Evolutionary conservation across 1,284 basidiomycete species (phyloP).

Genomic region (Porodaedalea pini): DNA sequence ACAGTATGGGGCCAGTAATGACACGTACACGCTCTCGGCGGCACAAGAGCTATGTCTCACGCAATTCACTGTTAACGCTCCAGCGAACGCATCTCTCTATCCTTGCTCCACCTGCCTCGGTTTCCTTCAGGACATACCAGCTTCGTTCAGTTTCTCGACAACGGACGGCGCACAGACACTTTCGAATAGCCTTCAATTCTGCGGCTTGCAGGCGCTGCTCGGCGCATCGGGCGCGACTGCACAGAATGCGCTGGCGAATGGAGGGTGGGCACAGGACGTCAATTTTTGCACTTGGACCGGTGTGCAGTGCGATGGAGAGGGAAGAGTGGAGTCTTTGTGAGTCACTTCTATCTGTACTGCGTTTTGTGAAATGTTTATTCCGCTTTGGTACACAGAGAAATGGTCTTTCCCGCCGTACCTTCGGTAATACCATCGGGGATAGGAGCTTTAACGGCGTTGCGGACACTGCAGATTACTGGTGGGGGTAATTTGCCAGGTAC

Average conservation of each 20-base stretch:
- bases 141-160: conserved; percentile 33
- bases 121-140: conserved; percentile 38
- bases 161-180: conserved; percentile 33
- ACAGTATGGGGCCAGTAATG: conserved; percentile 14
- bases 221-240: conserved; percentile 40
- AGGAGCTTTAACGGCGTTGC: conserved; percentile 39
- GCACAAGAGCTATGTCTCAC: conserved; percentile 44
- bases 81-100: conserved; percentile 40
- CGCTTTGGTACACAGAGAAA: conserved; percentile 31
- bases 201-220: conserved; percentile 47
- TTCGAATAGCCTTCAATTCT: conserved; percentile 44
- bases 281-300: conserved; percentile 49
- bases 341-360: conserved; percentile 24
- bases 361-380: not conserved
- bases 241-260: conserved; percentile 38
- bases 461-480: conserved; percentile 41
- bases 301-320: conserved; percentile 41
- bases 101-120: conserved; percentile 48
- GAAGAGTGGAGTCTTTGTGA: conserved; percentile 43
- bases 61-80: conserved; percentile 46
- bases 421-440: conserved; percentile 42
- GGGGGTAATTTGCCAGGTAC: conserved; percentile 40
- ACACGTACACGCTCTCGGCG: conserved; percentile 33
- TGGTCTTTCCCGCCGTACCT: conserved; percentile 47
- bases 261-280: conserved; percentile 45